Evolutionary conservation across 495 filamentous ascomycete genomes (phyloP).

Genomic region (Melanomma pulvis-pyrius): DNA sequence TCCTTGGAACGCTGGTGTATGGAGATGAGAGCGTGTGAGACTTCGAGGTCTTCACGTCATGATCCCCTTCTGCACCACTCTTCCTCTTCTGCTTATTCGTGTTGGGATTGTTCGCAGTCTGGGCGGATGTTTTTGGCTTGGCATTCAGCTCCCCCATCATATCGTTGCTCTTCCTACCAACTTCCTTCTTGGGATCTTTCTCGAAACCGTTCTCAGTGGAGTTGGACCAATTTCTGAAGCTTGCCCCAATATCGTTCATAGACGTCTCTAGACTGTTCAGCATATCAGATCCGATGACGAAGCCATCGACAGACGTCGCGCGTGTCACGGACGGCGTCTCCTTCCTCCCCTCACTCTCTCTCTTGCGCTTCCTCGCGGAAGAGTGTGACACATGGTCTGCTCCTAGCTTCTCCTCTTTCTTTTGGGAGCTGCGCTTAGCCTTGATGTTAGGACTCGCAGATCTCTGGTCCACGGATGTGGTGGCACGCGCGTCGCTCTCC

Average conservation of each 20-base stretch:
- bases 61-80: background rate
- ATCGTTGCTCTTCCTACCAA: background rate
- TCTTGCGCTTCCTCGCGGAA: conserved; percentile 15
- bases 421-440: background rate
- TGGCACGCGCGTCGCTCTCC: background rate
- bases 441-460: conserved; percentile 3
- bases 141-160: background rate
- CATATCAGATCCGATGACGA: conserved; percentile 10
- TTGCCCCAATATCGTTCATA: background rate
- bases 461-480: background rate
- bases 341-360: conserved; percentile 3
- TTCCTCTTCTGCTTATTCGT: conserved; percentile 6
- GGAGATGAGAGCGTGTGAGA: background rate
- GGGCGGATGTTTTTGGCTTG: background rate
- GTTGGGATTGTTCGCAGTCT: background rate
- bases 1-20: background rate
- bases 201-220: background rate
- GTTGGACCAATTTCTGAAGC: background rate
- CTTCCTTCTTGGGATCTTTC: conserved; percentile 7
- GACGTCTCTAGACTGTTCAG: background rate
- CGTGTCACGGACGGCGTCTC: background rate
- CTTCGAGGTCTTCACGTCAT: background rate
- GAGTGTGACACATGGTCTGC: background rate
- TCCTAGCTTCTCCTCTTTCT: conserved; percentile 2
- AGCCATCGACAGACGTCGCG: background rate